phyloP scores from a whole-genome alignment of 257 asterid genomes.

The Nicotiana tabacum region DNA sequence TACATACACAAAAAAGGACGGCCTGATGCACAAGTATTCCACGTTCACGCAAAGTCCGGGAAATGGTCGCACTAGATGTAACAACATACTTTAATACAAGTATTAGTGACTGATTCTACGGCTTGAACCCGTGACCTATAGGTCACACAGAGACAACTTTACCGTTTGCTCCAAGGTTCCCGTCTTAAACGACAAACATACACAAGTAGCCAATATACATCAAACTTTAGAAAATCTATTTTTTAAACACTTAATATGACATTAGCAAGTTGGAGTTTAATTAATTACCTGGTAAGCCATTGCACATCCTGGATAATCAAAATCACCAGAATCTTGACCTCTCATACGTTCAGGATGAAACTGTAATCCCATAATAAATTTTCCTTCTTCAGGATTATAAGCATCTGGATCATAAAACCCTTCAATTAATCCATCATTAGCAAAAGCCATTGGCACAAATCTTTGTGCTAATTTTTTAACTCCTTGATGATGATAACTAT shows the following conservation, averaged over 20 bases:
- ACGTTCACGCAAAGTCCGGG: rapidly evolving
- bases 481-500: slow-evolving; percentile 95
- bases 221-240: background rate
- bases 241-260: background rate
- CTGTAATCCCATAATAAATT: slow-evolving; percentile 91
- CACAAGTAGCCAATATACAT: no score
- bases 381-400: slow-evolving; percentile 75
- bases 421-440: slow-evolving; percentile 81
- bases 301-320: slow-evolving; percentile 84
- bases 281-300: slow-evolving; percentile 49
- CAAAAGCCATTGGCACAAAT: slow-evolving; percentile 86
- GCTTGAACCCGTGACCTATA: no score
- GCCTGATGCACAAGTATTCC: no score
- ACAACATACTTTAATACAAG: no score
- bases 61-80: no score
- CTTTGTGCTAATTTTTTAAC: slow-evolving; percentile 75
- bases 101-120: no score
- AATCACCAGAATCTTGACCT: slow-evolving; percentile 44
- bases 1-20: no score
- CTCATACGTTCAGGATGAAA: slow-evolving; percentile 95
- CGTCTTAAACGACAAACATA: no score
- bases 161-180: no score
- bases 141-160: no score
- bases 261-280: background rate
- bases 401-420: slow-evolving; percentile 84